Percentiles rank a stretch among this genome's conserved stretches.
Evolutionary conservation across 768 basidiomycete species (phyloP).

Genomic region (Tricholoma sp.): DNA sequence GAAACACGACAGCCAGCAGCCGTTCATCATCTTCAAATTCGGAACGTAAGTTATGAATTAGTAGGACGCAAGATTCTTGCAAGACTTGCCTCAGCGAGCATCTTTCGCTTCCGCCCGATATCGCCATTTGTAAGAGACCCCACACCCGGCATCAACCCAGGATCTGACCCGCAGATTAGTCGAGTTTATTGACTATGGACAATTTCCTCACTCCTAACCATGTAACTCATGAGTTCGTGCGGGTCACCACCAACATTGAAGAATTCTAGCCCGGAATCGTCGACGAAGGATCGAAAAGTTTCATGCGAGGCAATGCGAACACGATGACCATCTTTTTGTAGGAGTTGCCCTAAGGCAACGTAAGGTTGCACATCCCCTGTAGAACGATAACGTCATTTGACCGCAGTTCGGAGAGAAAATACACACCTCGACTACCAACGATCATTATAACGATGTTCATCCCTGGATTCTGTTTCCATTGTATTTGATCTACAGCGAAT

Average conservation of each 20-base stretch:
- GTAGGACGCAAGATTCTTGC: background rate
- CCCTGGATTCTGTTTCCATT: conserved; percentile 32
- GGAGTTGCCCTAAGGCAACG: conserved; percentile 47
- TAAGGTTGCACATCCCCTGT: conserved; percentile 66
- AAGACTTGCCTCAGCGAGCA: conserved; percentile 41
- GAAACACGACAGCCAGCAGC: conserved; percentile 52
- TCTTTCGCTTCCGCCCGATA: conserved; percentile 50
- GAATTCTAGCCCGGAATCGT: conserved; percentile 48
- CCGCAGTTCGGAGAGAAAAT: background rate
- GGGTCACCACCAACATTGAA: conserved; percentile 60
- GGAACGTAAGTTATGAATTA: background rate
- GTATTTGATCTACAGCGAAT: conserved; percentile 38
- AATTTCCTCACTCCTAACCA: conserved; percentile 55
- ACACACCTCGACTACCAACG: conserved; percentile 56
- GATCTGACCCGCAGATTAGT: conserved; percentile 34
- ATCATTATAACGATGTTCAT: conserved; percentile 64
- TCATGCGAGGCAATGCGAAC: conserved; percentile 60
- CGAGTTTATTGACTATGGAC: background rate
- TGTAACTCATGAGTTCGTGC: conserved; percentile 63
- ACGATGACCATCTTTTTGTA: conserved; percentile 48
- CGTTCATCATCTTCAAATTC: conserved; percentile 46
- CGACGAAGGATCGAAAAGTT: conserved; percentile 52
- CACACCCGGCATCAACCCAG: conserved; percentile 57
- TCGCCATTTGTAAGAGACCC: conserved; percentile 58
- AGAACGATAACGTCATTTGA: background rate